These are phyloP conservation scores for Saprolegnia diclina DNA, from an alignment of 352 stramenopile species.

Conservation along the genomic window DNA sequence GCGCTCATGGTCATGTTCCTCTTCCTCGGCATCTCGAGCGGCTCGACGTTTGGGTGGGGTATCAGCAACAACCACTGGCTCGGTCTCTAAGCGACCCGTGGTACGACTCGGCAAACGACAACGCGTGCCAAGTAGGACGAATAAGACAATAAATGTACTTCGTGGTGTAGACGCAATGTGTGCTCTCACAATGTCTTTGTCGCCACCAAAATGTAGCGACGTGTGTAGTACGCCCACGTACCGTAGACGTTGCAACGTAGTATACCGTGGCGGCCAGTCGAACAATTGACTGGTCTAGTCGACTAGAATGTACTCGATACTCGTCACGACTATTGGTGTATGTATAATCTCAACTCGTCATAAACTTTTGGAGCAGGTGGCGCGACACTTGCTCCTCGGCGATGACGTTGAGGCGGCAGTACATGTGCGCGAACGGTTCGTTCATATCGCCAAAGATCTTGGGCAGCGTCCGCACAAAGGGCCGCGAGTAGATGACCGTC, in stretches of 20 bases:
- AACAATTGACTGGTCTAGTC: too few relatives aligned
- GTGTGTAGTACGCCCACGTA: too few relatives aligned
- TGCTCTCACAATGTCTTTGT: too few relatives aligned
- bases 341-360: slow-evolving; percentile 3
- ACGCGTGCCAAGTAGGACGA: too few relatives aligned
- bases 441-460: slow-evolving; percentile 27
- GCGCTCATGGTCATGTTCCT: slow-evolving; percentile 55
- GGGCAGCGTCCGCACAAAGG: slow-evolving; percentile 24
- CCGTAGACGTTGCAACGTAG: too few relatives aligned
- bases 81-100: slow-evolving; percentile 27
- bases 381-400: slow-evolving; percentile 24
- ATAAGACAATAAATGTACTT: too few relatives aligned
- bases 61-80: slow-evolving; percentile 48
- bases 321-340: too few relatives aligned
- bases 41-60: slow-evolving; percentile 47
- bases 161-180: too few relatives aligned
- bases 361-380: slow-evolving; percentile 21
- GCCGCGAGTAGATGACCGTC: slow-evolving; percentile 24
- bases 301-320: too few relatives aligned
- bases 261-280: too few relatives aligned
- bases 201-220: too few relatives aligned
- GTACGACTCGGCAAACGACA: too few relatives aligned
- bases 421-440: slow-evolving; percentile 24
- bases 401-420: slow-evolving; percentile 25
- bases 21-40: slow-evolving; percentile 43